Percentiles rank a stretch among this genome's conserved stretches.
Evolutionary conservation across 2,329 filamentous ascomycete species (phyloP).

Genomic region (Monosporascus ibericus): DNA sequence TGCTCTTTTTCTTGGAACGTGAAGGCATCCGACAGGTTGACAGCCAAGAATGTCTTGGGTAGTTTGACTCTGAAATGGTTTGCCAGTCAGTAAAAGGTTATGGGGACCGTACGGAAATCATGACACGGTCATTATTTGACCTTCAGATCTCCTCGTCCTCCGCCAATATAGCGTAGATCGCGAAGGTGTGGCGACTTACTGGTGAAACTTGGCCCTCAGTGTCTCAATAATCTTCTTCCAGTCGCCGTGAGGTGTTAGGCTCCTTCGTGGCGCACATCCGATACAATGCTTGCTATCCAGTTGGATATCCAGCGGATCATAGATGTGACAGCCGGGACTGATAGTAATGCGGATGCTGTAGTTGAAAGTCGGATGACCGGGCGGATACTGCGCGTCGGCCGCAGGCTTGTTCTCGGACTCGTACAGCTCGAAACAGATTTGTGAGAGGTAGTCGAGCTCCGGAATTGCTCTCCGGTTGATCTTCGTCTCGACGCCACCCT

Average conservation of each 20-base stretch:
- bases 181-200: constrained; percentile 49
- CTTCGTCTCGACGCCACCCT: constrained; percentile 94
- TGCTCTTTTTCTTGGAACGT: constrained; percentile 52
- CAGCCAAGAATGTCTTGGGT: constrained; percentile 59
- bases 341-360: constrained; percentile 97
- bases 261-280: constrained; percentile 83
- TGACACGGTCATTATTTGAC: too few species aligned
- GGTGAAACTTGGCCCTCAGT: constrained; percentile 87
- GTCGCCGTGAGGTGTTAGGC: constrained; percentile 83
- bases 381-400: constrained; percentile 33
- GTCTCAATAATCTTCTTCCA: constrained; percentile 98
- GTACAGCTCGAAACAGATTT: constrained; percentile 97
- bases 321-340: constrained; percentile 91
- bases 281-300: constrained; percentile 96
- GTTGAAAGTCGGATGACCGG: constrained; percentile 69
- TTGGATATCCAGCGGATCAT: constrained; percentile 92
- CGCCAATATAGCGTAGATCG: neutral
- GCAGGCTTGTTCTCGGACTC: constrained; percentile 73
- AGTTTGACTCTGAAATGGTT: constrained; percentile 50
- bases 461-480: constrained; percentile 93
- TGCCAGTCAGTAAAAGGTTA: neutral
- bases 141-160: too few species aligned
- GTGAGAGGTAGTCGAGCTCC: constrained; percentile 92
- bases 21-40: constrained; percentile 59
- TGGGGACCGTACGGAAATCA: too few species aligned